Percentiles rank a stretch among this genome's conserved stretches.
Evolutionary conservation across 2,329 filamentous ascomycete species (phyloP).

Genomic region (Penicillium expansum): DNA sequence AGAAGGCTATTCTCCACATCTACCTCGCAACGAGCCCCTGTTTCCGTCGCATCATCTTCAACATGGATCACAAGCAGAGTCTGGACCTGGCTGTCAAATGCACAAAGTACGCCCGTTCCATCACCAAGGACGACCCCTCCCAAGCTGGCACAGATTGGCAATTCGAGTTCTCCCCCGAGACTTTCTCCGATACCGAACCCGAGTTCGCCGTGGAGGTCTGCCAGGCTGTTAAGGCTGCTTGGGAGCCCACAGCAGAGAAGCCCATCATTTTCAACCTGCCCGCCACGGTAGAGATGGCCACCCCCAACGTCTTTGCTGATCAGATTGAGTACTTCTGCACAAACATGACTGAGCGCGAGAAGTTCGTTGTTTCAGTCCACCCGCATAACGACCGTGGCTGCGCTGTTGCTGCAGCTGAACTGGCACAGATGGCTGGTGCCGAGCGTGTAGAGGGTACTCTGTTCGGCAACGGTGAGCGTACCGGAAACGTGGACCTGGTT

Average conservation of each 20-base stretch:
- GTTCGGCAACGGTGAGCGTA: conserved; percentile 93
- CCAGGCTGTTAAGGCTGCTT: conserved; percentile 89
- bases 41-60: conserved; percentile 88
- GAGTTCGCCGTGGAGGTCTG: conserved; percentile 82
- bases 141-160: conserved; percentile 56
- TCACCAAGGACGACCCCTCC: conserved; percentile 75
- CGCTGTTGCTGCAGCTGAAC: conserved; percentile 81
- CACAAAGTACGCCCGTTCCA: conserved; percentile 77
- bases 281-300: conserved; percentile 91
- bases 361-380: conserved; percentile 84
- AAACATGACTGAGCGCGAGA: conserved; percentile 79
- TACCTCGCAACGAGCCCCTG: conserved; percentile 96
- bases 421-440: conserved; percentile 94
- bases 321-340: conserved; percentile 94
- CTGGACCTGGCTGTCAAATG: conserved; percentile 80
- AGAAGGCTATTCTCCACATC: conserved; percentile 92
- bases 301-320: conserved; percentile 93
- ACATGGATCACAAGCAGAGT: conserved; percentile 77
- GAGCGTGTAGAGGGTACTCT: conserved; percentile 92
- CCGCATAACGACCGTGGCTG: conserved; percentile 94
- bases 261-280: conserved; percentile 97
- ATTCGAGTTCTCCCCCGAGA: conserved; percentile 52
- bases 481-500: conserved; percentile 92
- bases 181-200: conserved; percentile 84
- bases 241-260: conserved; percentile 74